A percentile compares a stretch with the other conserved stretches of the same genome.
phyloP scores from a whole-genome alignment of 139 green algal genomes.

The Tetradesmus obliquus region DNA sequence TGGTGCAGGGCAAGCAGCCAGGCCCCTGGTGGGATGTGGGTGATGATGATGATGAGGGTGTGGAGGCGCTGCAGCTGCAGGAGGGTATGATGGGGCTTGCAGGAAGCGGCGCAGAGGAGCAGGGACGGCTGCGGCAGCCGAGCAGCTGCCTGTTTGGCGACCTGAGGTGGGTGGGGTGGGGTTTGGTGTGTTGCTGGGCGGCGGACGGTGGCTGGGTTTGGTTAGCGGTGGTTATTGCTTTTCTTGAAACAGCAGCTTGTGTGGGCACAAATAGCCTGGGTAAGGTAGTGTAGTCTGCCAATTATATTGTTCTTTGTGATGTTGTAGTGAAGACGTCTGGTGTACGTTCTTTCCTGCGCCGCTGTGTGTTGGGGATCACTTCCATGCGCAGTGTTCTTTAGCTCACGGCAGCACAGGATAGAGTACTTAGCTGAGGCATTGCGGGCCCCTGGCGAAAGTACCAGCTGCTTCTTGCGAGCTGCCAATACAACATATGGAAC shows the following conservation, averaged over 20 bases:
- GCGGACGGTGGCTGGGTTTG: not conserved
- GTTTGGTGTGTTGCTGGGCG: not conserved
- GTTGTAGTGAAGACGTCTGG: too few relatives aligned
- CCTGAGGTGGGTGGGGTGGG: conserved; percentile 14
- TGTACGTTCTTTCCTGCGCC: not conserved
- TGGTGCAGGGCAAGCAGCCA: conserved; percentile 5
- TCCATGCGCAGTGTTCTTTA: not conserved
- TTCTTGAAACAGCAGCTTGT: too few relatives aligned
- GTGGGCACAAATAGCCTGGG: too few relatives aligned
- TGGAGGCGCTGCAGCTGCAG: not conserved
- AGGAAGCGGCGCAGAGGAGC: not conserved
- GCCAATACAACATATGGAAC: too few relatives aligned
- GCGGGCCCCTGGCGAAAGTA: too few relatives aligned
- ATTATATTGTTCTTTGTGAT: too few relatives aligned
- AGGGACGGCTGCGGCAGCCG: not conserved
- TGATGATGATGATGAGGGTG: not conserved
- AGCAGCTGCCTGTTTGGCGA: conserved; percentile 41
- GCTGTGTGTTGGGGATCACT: not conserved
- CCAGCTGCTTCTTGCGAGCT: too few relatives aligned
- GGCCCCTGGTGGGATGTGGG: conserved; percentile 18
- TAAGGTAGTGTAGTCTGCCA: too few relatives aligned
- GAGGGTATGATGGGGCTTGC: not conserved
- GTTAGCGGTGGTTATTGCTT: not conserved
- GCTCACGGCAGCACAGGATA: not conserved
- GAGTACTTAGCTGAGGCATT: not conserved